These are phyloP conservation scores for Davidsoniella eucalypti DNA, from an alignment of 2,329 filamentous ascomycete species.

Conservation along the genomic window DNA sequence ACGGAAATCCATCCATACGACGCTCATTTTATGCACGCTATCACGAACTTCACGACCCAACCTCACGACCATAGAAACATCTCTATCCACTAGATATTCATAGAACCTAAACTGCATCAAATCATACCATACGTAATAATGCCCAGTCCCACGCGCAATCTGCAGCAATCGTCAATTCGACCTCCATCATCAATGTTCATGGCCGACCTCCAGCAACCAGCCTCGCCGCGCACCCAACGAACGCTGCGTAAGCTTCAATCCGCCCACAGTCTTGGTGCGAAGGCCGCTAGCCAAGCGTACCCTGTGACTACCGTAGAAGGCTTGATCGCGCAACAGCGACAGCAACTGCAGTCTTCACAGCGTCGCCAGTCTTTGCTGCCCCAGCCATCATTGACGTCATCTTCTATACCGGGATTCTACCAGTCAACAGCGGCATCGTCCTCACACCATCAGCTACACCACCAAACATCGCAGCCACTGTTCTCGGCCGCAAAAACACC, in stretches of 20 bases:
- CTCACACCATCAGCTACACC: constrained; percentile 7
- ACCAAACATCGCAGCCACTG: constrained; percentile 6
- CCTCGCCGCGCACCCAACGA: constrained; percentile 49
- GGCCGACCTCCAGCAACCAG: constrained; percentile 34
- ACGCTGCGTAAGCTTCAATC: constrained; percentile 60
- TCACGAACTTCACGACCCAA: background rate
- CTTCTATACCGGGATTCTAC: background rate
- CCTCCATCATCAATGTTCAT: background rate
- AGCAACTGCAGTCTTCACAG: constrained; percentile 15
- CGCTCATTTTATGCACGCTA: background rate
- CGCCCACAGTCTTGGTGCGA: constrained; percentile 50
- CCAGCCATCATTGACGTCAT: constrained; percentile 12
- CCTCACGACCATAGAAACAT: background rate
- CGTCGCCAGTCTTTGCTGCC: constrained; percentile 8
- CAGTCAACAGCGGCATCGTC: constrained; percentile 3
- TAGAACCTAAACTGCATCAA: no score
- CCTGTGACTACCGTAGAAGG: background rate
- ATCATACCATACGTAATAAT: background rate
- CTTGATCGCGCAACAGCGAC: constrained; percentile 46
- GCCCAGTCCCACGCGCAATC: constrained; percentile 4
- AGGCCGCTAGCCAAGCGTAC: constrained; percentile 32
- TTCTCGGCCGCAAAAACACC: background rate
- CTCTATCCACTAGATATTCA: background rate
- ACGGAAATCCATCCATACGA: no score
- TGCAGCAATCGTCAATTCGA: background rate